Evolutionary conservation across 306 rosid genomes (phyloP).

Genomic region (Datisca glomerata): DNA sequence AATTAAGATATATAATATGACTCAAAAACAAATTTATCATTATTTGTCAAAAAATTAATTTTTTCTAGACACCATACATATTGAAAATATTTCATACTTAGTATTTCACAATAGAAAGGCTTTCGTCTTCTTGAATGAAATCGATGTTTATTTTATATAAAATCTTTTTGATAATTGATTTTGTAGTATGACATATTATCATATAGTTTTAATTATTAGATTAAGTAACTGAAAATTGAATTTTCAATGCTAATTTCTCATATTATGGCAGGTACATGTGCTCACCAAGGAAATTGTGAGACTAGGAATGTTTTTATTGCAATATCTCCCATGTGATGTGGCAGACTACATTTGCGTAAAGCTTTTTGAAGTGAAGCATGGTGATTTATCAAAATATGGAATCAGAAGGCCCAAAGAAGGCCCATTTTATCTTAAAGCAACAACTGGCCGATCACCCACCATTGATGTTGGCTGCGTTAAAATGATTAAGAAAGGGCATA

Average conservation of each 20-base stretch:
- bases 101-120: too few species aligned
- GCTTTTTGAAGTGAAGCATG: conserved; percentile 25
- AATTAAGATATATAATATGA: too few species aligned
- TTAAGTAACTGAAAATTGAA: too few species aligned
- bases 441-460: conserved; percentile 40
- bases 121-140: too few species aligned
- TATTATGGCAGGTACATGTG: conserved; percentile 27
- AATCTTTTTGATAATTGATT: background rate
- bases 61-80: too few species aligned
- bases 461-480: conserved; percentile 48
- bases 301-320: conserved; percentile 36
- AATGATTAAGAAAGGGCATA: conserved; percentile 23
- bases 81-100: too few species aligned
- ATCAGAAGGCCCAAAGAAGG: conserved; percentile 32
- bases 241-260: background rate
- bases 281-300: conserved; percentile 37
- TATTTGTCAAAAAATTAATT: too few species aligned
- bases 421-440: conserved; percentile 31
- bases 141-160: too few species aligned
- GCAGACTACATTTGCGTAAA: conserved; percentile 23
- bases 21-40: too few species aligned
- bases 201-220: background rate
- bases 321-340: conserved; percentile 10
- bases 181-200: background rate
- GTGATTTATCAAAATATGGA: conserved; percentile 35